Evolutionary conservation across 1,284 basidiomycete species (phyloP).

Genomic region (Rhodotorula sp.): DNA sequence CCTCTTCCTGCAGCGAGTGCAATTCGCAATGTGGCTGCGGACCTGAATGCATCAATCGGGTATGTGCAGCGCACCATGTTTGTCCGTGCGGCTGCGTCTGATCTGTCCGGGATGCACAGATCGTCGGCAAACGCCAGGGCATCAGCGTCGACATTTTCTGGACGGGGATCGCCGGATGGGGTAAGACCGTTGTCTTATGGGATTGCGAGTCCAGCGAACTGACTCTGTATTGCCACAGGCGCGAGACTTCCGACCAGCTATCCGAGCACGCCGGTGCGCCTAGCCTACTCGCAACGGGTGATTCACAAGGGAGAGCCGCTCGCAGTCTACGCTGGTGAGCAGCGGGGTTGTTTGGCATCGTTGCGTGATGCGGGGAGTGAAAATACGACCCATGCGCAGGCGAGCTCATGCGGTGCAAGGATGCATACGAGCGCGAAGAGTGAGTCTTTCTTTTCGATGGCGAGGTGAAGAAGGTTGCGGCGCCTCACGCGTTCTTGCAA

Average conservation of each 20-base stretch:
- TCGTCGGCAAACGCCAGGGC: slow-evolving; percentile 14
- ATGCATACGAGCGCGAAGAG: slow-evolving; percentile 8
- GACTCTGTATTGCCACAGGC: slow-evolving; percentile 4
- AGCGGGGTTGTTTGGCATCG: not conserved
- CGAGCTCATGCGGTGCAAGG: slow-evolving; percentile 5
- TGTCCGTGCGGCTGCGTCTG: no score
- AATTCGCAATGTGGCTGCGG: slow-evolving; percentile 37
- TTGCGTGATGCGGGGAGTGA: not conserved
- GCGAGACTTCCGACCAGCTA: slow-evolving; percentile 16
- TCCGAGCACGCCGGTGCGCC: not conserved
- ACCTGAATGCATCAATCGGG: slow-evolving; percentile 23
- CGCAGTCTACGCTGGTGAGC: slow-evolving; percentile 25
- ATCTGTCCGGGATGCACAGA: not conserved
- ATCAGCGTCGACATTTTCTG: slow-evolving; percentile 28
- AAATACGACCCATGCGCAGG: not conserved
- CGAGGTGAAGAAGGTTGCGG: no score
- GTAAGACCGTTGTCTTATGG: not conserved
- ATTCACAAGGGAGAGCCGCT: slow-evolving; percentile 23
- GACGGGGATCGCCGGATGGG: slow-evolving; percentile 25
- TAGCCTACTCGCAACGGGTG: not conserved
- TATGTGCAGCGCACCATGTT: not conserved
- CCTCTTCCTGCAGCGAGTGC: slow-evolving; percentile 24
- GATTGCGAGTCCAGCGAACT: not conserved
- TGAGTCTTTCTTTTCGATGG: not conserved
- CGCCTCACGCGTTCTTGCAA: no score